phyloP scores from a whole-genome alignment of 2,329 filamentous ascomycete genomes.

The Dactylellina cionopaga region DNA sequence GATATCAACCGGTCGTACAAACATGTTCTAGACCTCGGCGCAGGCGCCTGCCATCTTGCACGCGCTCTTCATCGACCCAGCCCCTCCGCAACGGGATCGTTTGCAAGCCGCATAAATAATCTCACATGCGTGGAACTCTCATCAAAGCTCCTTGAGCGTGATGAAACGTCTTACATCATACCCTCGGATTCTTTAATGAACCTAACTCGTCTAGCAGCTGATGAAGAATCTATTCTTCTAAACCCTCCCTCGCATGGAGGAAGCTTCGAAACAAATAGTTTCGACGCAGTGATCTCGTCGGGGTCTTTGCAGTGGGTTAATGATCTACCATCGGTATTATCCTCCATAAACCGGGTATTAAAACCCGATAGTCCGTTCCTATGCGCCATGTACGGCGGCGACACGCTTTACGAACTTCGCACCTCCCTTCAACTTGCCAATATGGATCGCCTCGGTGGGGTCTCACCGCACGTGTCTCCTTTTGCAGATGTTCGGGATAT shows the following conservation, averaged over 20 bases:
- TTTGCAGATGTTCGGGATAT: constrained; percentile 91
- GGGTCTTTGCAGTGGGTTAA: constrained; percentile 97
- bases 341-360: constrained; percentile 84
- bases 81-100: constrained; percentile 69
- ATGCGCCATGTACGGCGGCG: constrained; percentile 94
- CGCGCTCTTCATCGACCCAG: constrained; percentile 77
- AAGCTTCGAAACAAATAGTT: constrained; percentile 78
- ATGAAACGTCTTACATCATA: constrained; percentile 67
- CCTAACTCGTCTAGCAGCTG: constrained; percentile 74
- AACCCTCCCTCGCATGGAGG: constrained; percentile 8
- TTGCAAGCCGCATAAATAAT: constrained; percentile 76
- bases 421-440: constrained; percentile 93
- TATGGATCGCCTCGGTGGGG: constrained; percentile 87
- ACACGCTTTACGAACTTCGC: constrained; percentile 90
- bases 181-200: constrained; percentile 77
- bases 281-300: constrained; percentile 90
- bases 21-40: constrained; percentile 87
- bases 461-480: constrained; percentile 89
- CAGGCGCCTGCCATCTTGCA: constrained; percentile 94
- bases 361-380: constrained; percentile 93
- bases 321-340: constrained; percentile 84
- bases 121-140: constrained; percentile 87
- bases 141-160: constrained; percentile 78
- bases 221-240: constrained; percentile 72
- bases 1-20: constrained; percentile 92